These are phyloP conservation scores for Calonectria naviculata DNA, from an alignment of 2,329 filamentous ascomycete species.

Conservation along the genomic window DNA sequence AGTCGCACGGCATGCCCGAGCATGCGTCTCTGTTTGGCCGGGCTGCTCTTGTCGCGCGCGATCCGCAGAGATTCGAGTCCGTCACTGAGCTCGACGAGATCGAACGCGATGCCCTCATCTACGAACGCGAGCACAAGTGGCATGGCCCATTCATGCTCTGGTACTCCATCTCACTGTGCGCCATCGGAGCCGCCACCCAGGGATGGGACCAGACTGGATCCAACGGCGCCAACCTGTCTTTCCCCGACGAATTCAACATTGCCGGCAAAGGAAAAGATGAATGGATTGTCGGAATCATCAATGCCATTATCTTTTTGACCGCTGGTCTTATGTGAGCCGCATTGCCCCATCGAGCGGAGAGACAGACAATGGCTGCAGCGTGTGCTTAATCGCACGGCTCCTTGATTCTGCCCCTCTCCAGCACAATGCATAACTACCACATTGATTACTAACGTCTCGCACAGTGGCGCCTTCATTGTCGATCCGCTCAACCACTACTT, in stretches of 20 bases:
- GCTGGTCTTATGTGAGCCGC: constrained; percentile 68
- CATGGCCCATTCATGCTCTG: constrained; percentile 57
- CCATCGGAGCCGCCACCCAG: constrained; percentile 56
- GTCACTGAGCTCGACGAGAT: constrained; percentile 43
- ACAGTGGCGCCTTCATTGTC: constrained; percentile 38
- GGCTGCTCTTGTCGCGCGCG: constrained; percentile 50
- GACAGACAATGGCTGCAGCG: too few relatives aligned
- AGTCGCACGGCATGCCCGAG: constrained; percentile 58
- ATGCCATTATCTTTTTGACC: constrained; percentile 49
- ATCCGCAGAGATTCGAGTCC: constrained; percentile 38
- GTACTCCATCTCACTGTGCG: constrained; percentile 62
- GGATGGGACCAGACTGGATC: constrained; percentile 74
- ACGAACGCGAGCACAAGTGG: constrained; percentile 70
- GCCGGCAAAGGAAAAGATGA: constrained; percentile 54
- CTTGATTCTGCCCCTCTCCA: too few relatives aligned
- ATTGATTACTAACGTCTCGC: neutral
- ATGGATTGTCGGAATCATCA: constrained; percentile 51
- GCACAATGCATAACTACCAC: too few relatives aligned
- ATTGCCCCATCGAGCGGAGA: too few relatives aligned
- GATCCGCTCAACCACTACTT: constrained; percentile 73
- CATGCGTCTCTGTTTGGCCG: constrained; percentile 55
- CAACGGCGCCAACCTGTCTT: constrained; percentile 71
- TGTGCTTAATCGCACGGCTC: too few relatives aligned
- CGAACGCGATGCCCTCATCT: constrained; percentile 48
- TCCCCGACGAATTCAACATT: constrained; percentile 57